phyloP scores from a whole-genome alignment of 2,329 filamentous ascomycete species.

The Orbilia brochopaga region DNA sequence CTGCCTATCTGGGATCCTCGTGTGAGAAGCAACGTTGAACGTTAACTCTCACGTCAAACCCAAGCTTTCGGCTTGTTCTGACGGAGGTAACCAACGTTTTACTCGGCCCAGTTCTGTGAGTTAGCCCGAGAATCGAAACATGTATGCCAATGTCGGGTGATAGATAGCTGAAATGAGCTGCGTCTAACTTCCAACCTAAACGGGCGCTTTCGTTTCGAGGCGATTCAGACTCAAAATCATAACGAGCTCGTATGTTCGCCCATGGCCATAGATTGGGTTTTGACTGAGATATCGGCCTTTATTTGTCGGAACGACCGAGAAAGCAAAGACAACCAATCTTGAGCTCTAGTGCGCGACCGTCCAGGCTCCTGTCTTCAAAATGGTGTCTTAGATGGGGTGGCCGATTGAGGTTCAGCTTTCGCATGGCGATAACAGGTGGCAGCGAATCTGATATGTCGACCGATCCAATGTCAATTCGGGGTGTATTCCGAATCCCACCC shows the following conservation, averaged over 20 bases:
- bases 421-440: neutral
- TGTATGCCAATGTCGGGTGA: conserved; percentile 1
- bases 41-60: conserved; percentile 26
- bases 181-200: conserved; percentile 9
- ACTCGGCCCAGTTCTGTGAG: conserved; percentile 11
- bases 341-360: neutral
- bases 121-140: conserved; percentile 25
- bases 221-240: neutral
- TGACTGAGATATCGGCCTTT: neutral
- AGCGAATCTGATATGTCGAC: neutral
- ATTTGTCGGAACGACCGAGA: neutral
- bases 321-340: neutral
- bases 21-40: conserved; percentile 44
- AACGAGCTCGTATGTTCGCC: neutral
- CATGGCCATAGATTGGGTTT: neutral
- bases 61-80: conserved; percentile 26
- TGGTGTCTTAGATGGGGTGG: neutral
- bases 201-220: neutral
- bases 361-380: neutral
- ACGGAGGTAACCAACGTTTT: conserved; percentile 18
- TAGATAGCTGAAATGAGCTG: conserved; percentile 29
- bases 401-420: neutral
- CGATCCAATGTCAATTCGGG: neutral
- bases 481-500: neutral
- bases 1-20: conserved; percentile 50